These are phyloP conservation scores for Gossypium aridum DNA, from an alignment of 441 rosid genomes.

Conservation along the genomic window DNA sequence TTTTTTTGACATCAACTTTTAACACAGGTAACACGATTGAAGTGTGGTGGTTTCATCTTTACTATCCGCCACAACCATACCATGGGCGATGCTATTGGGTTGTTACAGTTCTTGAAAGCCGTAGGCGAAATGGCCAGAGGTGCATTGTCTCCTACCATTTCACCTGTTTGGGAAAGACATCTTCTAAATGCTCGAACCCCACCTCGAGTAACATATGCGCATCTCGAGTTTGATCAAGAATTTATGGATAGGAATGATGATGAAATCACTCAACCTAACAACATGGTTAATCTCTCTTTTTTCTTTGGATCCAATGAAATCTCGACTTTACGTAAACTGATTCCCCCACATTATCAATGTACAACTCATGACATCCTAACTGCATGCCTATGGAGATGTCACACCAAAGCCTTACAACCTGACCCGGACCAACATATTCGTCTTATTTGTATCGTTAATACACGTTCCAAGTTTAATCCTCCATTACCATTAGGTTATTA, in stretches of 20 bases:
- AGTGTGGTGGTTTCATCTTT: conserved; percentile 12
- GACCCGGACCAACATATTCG: not conserved
- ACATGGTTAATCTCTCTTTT: not conserved
- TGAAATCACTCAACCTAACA: not conserved
- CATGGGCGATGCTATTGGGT: not conserved
- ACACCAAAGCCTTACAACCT: not conserved
- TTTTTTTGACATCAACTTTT: not conserved
- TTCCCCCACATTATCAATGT: not conserved
- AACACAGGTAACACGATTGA: not conserved
- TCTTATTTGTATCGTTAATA: not conserved
- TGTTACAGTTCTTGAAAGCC: not conserved
- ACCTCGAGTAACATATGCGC: not conserved
- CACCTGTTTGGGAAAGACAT: conserved; percentile 12
- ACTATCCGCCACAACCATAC: conserved; percentile 4
- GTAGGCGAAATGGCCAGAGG: conserved; percentile 8
- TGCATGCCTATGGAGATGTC: conserved; percentile 7
- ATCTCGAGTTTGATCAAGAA: not conserved
- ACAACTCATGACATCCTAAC: not conserved
- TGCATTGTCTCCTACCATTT: not conserved
- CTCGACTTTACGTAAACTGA: not conserved
- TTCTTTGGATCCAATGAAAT: not conserved
- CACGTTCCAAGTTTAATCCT: conserved; percentile 4
- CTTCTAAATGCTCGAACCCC: not conserved
- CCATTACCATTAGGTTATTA: not conserved
- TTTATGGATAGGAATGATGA: not conserved